Percentiles rank a stretch among this genome's conserved stretches.
These are phyloP conservation scores for Stentor roeselii DNA, from an alignment of 73 alveolate genomes.

Conservation along the genomic window DNA sequence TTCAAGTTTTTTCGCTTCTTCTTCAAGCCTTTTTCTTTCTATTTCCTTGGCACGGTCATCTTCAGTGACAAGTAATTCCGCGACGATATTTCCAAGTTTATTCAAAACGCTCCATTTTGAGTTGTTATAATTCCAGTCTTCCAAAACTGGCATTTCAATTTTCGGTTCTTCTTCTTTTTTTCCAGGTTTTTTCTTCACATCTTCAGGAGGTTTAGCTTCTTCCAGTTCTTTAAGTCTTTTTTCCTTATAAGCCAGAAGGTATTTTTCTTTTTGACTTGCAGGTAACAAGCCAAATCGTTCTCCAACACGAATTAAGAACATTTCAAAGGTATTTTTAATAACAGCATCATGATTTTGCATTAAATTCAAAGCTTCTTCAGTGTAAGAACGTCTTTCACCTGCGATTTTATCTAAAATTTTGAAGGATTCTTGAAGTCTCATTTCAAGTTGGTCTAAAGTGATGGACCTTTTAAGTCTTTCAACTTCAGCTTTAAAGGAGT, in stretches of 20 bases:
- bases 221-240: slow-evolving; percentile 51
- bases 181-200: slow-evolving; percentile 45
- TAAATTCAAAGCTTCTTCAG: slow-evolving; percentile 36
- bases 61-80: slow-evolving; percentile 27
- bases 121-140: slow-evolving; percentile 28
- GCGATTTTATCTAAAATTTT: slow-evolving; percentile 56
- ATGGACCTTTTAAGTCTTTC: slow-evolving; percentile 55
- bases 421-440: slow-evolving; percentile 49
- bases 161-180: slow-evolving; percentile 53
- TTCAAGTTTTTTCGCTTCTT: slow-evolving; percentile 60
- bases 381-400: slow-evolving; percentile 43
- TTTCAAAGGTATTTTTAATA: slow-evolving; percentile 41
- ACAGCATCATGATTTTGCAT: slow-evolving; percentile 49
- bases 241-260: slow-evolving; percentile 39
- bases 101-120: not conserved
- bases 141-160: slow-evolving; percentile 50
- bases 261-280: slow-evolving; percentile 42
- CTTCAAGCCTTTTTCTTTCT: slow-evolving; percentile 39
- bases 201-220: slow-evolving; percentile 51
- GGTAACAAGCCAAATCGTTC: slow-evolving; percentile 37
- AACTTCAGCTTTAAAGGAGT: slow-evolving; percentile 24
- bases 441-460: slow-evolving; percentile 59
- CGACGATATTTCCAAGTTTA: not conserved
- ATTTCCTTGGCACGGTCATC: slow-evolving; percentile 30
- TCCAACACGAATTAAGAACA: slow-evolving; percentile 37